Conservation (phyloP, 164 flowering plant genomes). For the Hamamelis virginiana region DNA sequence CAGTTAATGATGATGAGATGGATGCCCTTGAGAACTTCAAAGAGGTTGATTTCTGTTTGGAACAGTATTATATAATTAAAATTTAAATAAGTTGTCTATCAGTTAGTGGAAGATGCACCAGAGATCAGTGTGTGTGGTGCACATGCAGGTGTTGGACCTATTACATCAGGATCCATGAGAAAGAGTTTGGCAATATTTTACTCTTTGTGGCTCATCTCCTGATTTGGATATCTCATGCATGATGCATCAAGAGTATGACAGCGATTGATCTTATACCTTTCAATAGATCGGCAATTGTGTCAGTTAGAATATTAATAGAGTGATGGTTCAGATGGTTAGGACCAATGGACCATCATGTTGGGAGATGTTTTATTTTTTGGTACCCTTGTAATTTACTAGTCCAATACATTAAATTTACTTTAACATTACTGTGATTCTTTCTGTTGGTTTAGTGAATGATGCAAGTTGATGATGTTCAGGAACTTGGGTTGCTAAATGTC, state of each 20-base stretch:
- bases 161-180: not conserved
- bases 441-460: constrained; percentile 15
- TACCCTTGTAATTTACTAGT: not conserved
- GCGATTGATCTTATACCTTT: not conserved
- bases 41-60: constrained; percentile 56
- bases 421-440: not conserved
- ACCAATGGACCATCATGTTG: too few species aligned
- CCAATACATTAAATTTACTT: not conserved
- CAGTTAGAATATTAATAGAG: not conserved
- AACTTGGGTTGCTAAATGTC: constrained; percentile 25
- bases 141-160: not conserved
- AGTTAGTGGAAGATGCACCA: not conserved
- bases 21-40: constrained; percentile 47
- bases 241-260: not conserved
- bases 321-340: not conserved
- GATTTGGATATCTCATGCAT: not conserved
- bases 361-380: not conserved
- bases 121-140: not conserved
- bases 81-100: not conserved
- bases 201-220: not conserved
- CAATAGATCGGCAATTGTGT: not conserved
- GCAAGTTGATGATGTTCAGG: constrained; percentile 36
- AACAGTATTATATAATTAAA: not conserved
- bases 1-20: constrained; percentile 79
- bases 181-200: not conserved